A percentile compares a stretch with the other conserved stretches of the same genome.
Evolutionary conservation across 2,329 filamentous ascomycete genomes (phyloP).

Genomic region (Fusarium fracticaudum): DNA sequence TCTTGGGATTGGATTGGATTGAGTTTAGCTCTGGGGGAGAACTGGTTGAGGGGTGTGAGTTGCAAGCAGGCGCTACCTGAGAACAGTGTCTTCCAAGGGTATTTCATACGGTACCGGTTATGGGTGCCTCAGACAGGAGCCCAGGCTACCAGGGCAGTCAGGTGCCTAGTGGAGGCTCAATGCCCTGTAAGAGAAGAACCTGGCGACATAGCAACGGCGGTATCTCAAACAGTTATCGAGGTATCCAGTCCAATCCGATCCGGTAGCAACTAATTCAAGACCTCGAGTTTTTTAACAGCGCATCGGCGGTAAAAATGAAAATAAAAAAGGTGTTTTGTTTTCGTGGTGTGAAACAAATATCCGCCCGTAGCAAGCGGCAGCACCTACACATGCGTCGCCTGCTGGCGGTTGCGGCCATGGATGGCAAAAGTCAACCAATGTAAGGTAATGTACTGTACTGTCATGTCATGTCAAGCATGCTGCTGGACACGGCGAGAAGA

Average conservation of each 20-base stretch:
- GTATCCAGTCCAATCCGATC: slow-evolving; percentile 20
- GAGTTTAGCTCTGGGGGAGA: slow-evolving; percentile 42
- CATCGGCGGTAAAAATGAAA: slow-evolving; percentile 14
- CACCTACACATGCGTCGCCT: slow-evolving; percentile 1
- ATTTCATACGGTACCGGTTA: slow-evolving; percentile 15
- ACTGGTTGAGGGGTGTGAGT: slow-evolving; percentile 30
- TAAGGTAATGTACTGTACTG: not conserved
- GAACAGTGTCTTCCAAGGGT: slow-evolving; percentile 14
- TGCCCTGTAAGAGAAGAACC: slow-evolving; percentile 20
- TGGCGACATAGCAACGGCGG: slow-evolving; percentile 39
- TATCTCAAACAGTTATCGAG: slow-evolving; percentile 31
- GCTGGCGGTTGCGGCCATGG: slow-evolving; percentile 3
- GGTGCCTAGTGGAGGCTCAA: slow-evolving; percentile 26
- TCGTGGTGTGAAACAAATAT: slow-evolving; percentile 21
- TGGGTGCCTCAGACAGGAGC: slow-evolving; percentile 13
- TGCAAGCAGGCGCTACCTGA: slow-evolving; percentile 28
- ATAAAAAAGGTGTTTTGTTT: slow-evolving; percentile 7
- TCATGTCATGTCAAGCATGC: not conserved
- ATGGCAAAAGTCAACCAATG: not conserved
- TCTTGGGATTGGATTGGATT: slow-evolving; percentile 43
- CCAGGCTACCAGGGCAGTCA: slow-evolving; percentile 16
- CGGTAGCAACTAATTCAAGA: not conserved
- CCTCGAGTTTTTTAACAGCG: slow-evolving; percentile 2
- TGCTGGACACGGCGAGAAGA: slow-evolving; percentile 7
- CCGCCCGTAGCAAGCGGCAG: slow-evolving; percentile 19